phyloP scores from a whole-genome alignment of 495 filamentous ascomycete genomes.

The Pyrenula aspistea region DNA sequence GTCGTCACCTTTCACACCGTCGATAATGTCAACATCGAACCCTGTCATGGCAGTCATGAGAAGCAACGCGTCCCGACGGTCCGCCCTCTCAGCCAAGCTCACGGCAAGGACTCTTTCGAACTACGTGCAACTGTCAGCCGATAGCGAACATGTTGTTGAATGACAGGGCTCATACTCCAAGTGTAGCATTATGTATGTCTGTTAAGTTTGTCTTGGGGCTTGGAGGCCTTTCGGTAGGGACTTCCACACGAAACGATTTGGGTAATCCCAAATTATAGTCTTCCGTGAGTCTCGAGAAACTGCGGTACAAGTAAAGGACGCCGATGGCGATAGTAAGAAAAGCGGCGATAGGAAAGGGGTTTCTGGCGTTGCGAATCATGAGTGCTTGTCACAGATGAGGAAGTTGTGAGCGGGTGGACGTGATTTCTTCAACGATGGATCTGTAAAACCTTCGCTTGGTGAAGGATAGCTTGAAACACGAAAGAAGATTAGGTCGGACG shows the following conservation, averaged over 20 bases:
- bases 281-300: background rate
- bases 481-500: too few species aligned
- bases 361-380: background rate
- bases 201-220: background rate
- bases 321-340: background rate
- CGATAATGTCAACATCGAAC: constrained; percentile 41
- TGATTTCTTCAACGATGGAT: too few species aligned
- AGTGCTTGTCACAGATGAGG: too few species aligned
- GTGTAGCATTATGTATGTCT: background rate
- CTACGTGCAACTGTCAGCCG: constrained; percentile 13
- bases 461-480: too few species aligned
- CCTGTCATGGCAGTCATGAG: constrained; percentile 38
- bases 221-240: background rate
- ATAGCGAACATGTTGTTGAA: background rate
- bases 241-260: background rate
- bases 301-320: background rate
- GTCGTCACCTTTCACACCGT: constrained; percentile 32
- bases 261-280: background rate
- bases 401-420: too few species aligned
- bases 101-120: constrained; percentile 51
- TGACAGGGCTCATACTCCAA: background rate
- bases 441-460: too few species aligned
- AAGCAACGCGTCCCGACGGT: constrained; percentile 48
- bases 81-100: constrained; percentile 44
- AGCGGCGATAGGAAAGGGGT: background rate